phyloP scores from a whole-genome alignment of 495 filamentous ascomycete genomes.

The Hypoxylon trugodes region DNA sequence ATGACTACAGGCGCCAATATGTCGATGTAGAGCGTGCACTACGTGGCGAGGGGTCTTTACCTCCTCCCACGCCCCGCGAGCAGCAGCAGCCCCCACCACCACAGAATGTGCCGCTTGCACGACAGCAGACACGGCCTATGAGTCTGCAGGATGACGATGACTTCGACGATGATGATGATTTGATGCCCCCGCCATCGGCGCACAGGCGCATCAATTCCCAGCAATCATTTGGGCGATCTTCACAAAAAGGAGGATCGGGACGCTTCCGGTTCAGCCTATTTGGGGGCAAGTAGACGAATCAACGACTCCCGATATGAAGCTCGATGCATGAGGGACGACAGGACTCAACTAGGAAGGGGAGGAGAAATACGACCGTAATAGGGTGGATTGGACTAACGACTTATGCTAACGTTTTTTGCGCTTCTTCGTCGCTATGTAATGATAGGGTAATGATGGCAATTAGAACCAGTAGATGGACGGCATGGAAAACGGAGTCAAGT shows the following conservation, averaged over 20 bases:
- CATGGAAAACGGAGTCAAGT: constrained; percentile 22
- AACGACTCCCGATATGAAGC: background rate
- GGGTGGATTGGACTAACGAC: constrained; percentile 22
- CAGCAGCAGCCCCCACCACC: too few species aligned
- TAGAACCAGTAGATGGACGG: constrained; percentile 25
- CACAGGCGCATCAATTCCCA: constrained; percentile 45
- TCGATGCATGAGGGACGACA: background rate
- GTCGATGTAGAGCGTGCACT: constrained; percentile 42
- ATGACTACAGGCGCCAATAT: constrained; percentile 43
- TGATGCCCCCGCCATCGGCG: constrained; percentile 33
- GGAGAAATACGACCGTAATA: background rate
- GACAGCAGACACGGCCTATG: constrained; percentile 40
- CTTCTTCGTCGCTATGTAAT: constrained; percentile 26
- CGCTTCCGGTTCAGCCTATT: constrained; percentile 45
- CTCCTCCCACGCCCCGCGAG: constrained; percentile 32
- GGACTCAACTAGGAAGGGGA: background rate
- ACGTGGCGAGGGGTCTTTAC: constrained; percentile 28
- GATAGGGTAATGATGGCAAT: constrained; percentile 33
- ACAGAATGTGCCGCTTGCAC: constrained; percentile 22
- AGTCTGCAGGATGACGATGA: constrained; percentile 42
- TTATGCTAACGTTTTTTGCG: constrained; percentile 30
- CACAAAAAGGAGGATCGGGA: constrained; percentile 37
- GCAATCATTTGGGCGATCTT: constrained; percentile 42
- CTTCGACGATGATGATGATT: constrained; percentile 36
- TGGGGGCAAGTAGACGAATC: constrained; percentile 28